A percentile compares a stretch with the other conserved stretches of the same genome.
Conservation (phyloP, 345 rosid genomes). For the Kernera saxatilis region DNA sequence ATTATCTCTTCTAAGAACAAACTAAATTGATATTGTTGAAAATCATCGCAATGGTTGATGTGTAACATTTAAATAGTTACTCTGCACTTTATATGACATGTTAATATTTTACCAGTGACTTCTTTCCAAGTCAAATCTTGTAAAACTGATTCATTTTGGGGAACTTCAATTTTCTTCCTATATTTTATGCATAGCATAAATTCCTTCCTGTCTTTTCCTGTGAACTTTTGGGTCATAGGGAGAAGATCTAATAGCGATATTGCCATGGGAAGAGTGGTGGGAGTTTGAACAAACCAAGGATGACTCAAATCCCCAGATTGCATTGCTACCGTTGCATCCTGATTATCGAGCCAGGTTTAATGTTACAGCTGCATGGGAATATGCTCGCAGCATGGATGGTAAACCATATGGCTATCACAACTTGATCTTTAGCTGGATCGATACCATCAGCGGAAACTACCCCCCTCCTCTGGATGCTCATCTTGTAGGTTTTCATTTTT, state of each 20-base stretch:
- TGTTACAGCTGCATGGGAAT: constrained; percentile 96
- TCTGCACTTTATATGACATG: not conserved
- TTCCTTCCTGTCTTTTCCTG: not conserved
- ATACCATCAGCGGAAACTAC: constrained; percentile 74
- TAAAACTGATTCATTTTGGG: not conserved
- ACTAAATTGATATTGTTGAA: not conserved
- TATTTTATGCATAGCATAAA: not conserved
- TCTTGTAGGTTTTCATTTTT: constrained; percentile 46
- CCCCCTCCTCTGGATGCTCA: constrained; percentile 97
- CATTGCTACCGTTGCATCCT: constrained; percentile 89
- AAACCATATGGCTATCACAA: constrained; percentile 94
- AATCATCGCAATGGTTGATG: not conserved
- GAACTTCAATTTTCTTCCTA: not conserved
- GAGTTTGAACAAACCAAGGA: constrained; percentile 87
- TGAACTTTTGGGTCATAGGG: constrained; percentile 45
- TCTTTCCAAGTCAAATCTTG: not conserved
- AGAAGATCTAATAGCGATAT: constrained; percentile 70
- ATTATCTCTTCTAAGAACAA: not conserved
- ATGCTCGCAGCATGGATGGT: constrained; percentile 83
- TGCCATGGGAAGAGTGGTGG: constrained; percentile 99
- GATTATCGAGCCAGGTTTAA: constrained; percentile 81
- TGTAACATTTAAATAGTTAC: not conserved
- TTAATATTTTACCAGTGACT: not conserved
- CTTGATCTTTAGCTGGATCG: constrained; percentile 99
- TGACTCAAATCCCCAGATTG: constrained; percentile 87